These are phyloP conservation scores for Yamadazyma philogaea DNA, from an alignment of 805 yeast species.

Conservation along the genomic window DNA sequence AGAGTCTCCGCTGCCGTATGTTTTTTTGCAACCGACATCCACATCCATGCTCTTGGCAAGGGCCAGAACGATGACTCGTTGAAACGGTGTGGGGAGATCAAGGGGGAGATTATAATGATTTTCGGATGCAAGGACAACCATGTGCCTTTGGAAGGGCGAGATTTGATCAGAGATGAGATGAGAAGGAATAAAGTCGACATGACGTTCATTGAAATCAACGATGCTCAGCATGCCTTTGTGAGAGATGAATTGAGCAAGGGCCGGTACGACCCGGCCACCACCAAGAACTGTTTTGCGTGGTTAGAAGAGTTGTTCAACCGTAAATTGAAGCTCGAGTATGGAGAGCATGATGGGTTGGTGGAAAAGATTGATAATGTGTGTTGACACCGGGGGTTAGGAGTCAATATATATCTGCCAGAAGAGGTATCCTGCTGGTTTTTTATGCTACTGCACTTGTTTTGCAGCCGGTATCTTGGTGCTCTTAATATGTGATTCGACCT, in stretches of 20 bases:
- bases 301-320: conserved; percentile 69
- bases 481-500: too few relatives aligned
- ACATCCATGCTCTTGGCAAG: conserved; percentile 60
- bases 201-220: conserved; percentile 71
- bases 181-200: conserved; percentile 58
- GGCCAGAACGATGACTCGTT: conserved; percentile 66
- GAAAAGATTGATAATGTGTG: conserved; percentile 62
- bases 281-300: conserved; percentile 64
- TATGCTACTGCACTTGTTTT: too few relatives aligned
- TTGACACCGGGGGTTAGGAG: too few relatives aligned
- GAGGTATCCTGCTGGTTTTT: too few relatives aligned
- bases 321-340: conserved; percentile 61
- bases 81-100: conserved; percentile 50
- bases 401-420: too few relatives aligned
- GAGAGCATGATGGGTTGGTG: conserved; percentile 54
- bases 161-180: conserved; percentile 59
- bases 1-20: conserved; percentile 67
- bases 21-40: conserved; percentile 81
- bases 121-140: conserved; percentile 80
- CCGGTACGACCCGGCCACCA: conserved; percentile 77
- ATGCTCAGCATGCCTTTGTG: conserved; percentile 81
- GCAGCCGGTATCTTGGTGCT: too few relatives aligned
- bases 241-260: conserved; percentile 78
- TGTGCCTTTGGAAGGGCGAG: conserved; percentile 76
- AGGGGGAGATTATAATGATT: conserved; percentile 61